Evolutionary conservation across 2,329 filamentous ascomycete species (phyloP).

Genomic region (Claviceps cyperi): DNA sequence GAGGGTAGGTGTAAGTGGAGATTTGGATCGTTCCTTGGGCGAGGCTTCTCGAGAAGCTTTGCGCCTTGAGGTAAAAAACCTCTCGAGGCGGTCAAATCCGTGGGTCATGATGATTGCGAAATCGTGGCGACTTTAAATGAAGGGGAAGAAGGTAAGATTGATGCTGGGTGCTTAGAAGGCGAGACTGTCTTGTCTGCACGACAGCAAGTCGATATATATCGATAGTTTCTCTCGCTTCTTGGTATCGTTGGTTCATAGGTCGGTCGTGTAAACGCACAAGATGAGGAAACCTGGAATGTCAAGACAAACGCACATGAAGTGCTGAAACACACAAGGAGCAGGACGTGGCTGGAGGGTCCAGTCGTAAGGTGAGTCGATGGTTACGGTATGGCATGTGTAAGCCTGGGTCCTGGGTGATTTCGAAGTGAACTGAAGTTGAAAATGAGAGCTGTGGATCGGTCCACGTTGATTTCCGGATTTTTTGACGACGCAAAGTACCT

Average conservation of each 20-base stretch:
- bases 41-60: slow-evolving; percentile 15
- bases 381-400: background rate
- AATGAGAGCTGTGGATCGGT: background rate
- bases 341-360: slow-evolving; percentile 1
- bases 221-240: too few relatives aligned
- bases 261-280: too few relatives aligned
- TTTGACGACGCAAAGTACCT: slow-evolving; percentile 2
- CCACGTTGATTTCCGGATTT: background rate
- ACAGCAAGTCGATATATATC: background rate
- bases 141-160: background rate
- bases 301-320: background rate
- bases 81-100: slow-evolving; percentile 35
- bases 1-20: slow-evolving; percentile 10
- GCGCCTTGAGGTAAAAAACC: slow-evolving; percentile 33
- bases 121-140: background rate
- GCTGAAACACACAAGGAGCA: background rate
- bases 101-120: slow-evolving; percentile 33
- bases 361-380: background rate
- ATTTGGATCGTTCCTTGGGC: slow-evolving; percentile 11
- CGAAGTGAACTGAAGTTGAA: slow-evolving; percentile 9
- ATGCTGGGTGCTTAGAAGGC: background rate
- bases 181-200: background rate
- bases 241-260: too few relatives aligned
- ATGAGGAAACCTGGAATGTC: too few relatives aligned
- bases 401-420: slow-evolving; percentile 7